phyloP scores from a whole-genome alignment of 192 early-diverging fungal genomes.

The Chytriomyces sp. region DNA sequence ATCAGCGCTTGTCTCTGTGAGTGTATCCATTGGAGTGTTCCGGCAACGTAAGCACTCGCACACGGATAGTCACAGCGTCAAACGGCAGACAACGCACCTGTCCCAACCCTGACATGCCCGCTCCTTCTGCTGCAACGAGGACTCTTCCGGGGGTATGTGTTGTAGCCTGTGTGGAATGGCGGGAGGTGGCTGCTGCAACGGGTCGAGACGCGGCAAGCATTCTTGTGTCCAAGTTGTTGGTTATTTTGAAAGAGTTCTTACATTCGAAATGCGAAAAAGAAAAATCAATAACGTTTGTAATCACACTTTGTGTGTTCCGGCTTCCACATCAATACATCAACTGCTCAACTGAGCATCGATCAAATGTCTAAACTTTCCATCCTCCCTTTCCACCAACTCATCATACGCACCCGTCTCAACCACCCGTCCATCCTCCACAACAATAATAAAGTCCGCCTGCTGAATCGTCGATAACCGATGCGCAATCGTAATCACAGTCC shows the following conservation, averaged over 20 bases:
- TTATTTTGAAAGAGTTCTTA: background rate
- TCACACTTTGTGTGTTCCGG: background rate
- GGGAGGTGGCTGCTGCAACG: no score
- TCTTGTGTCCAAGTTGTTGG: background rate
- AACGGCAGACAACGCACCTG: no score
- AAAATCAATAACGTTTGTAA: background rate
- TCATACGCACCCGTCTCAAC: conserved; percentile 65
- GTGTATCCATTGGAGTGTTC: background rate
- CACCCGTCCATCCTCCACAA: conserved; percentile 48
- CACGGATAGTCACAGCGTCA: no score
- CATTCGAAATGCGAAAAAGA: background rate
- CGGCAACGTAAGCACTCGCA: no score
- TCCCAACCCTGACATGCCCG: no score
- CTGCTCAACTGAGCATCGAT: conserved; percentile 27
- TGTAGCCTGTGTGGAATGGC: no score
- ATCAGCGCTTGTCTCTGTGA: background rate
- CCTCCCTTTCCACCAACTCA: conserved; percentile 51
- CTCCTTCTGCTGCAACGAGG: no score
- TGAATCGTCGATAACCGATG: conserved; percentile 76
- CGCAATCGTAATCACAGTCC: conserved; percentile 72
- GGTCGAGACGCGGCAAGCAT: background rate
- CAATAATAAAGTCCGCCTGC: conserved; percentile 66
- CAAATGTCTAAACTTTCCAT: conserved; percentile 32
- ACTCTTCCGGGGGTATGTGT: no score
- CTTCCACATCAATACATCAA: background rate